phyloP scores from a whole-genome alignment of 78 protist genomes.

The Tieghemostelium lacteum region DNA sequence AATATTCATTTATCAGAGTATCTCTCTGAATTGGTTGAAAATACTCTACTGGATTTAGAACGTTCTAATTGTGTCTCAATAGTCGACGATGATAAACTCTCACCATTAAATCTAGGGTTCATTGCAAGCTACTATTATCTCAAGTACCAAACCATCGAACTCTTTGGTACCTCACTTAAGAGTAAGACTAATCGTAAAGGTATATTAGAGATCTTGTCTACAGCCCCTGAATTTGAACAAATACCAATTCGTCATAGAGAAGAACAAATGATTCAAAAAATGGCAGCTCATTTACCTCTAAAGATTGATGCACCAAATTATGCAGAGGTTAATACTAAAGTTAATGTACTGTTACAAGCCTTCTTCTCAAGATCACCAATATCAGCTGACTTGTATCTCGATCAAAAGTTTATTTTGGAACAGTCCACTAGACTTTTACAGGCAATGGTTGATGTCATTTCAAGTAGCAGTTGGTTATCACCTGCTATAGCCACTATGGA shows the following conservation, averaged over 20 bases:
- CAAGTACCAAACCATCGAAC: slow-evolving; percentile 94
- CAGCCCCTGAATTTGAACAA: slow-evolving; percentile 91
- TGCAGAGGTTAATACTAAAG: slow-evolving; percentile 89
- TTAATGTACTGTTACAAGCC: slow-evolving; percentile 92
- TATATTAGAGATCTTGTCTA: slow-evolving; percentile 89
- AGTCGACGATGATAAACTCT: slow-evolving; percentile 89
- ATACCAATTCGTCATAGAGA: slow-evolving; percentile 95
- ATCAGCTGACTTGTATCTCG: slow-evolving; percentile 92
- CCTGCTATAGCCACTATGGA: slow-evolving; percentile 98
- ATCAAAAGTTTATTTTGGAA: slow-evolving; percentile 95
- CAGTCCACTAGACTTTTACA: slow-evolving; percentile 83
- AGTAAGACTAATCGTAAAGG: slow-evolving; percentile 84
- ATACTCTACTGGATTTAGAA: slow-evolving; percentile 89
- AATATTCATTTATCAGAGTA: slow-evolving; percentile 93
- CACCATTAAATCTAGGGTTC: slow-evolving; percentile 95
- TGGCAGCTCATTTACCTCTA: slow-evolving; percentile 89
- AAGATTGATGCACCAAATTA: slow-evolving; percentile 57
- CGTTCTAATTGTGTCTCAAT: slow-evolving; percentile 86
- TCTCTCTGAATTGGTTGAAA: slow-evolving; percentile 97
- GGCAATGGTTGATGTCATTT: slow-evolving; percentile 96
- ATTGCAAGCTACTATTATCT: slow-evolving; percentile 97
- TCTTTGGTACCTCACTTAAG: slow-evolving; percentile 83
- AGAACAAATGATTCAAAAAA: slow-evolving; percentile 78
- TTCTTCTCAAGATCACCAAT: slow-evolving; percentile 89
- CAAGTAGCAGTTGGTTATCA: slow-evolving; percentile 88